Evolutionary conservation across 108 stramenopile genomes (phyloP).

Genomic region (Nitzschia sp.): DNA sequence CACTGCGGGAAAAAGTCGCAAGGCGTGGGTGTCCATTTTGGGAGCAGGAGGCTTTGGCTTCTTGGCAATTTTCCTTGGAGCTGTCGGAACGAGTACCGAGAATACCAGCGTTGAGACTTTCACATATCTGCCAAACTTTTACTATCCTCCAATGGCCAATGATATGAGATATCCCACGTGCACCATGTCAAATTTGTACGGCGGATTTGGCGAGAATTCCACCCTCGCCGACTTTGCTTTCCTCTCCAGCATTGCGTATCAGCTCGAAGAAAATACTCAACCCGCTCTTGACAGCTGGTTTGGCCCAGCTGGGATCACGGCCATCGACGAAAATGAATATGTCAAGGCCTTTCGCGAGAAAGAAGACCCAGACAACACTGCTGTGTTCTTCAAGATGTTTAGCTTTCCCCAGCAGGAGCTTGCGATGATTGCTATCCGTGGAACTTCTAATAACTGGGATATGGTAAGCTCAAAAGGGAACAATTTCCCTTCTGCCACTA

Average conservation of each 20-base stretch:
- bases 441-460: slow-evolving; percentile 73
- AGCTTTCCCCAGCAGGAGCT: slow-evolving; percentile 28
- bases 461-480: too few relatives aligned
- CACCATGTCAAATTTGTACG: slow-evolving; percentile 25
- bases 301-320: slow-evolving; percentile 30
- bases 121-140: slow-evolving; percentile 28
- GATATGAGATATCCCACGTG: slow-evolving; percentile 61
- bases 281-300: slow-evolving; percentile 62
- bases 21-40: slow-evolving; percentile 37
- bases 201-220: slow-evolving; percentile 16
- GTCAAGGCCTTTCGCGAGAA: slow-evolving; percentile 46
- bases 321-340: slow-evolving; percentile 47
- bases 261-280: slow-evolving; percentile 20
- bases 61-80: slow-evolving; percentile 42
- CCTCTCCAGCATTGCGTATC: slow-evolving; percentile 52
- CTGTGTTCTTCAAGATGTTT: slow-evolving; percentile 66
- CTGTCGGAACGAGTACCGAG: slow-evolving; percentile 17
- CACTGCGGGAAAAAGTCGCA: slow-evolving; percentile 30
- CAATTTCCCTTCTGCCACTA: too few relatives aligned
- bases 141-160: slow-evolving; percentile 33
- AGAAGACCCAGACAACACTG: slow-evolving; percentile 18
- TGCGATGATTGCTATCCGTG: slow-evolving; percentile 70
- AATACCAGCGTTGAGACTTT: slow-evolving; percentile 29
- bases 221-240: slow-evolving; percentile 61
- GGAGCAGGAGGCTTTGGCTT: slow-evolving; percentile 36